These are phyloP conservation scores for Cladophialophora bantiana DNA, from an alignment of 2,329 filamentous ascomycete genomes.

Conservation along the genomic window DNA sequence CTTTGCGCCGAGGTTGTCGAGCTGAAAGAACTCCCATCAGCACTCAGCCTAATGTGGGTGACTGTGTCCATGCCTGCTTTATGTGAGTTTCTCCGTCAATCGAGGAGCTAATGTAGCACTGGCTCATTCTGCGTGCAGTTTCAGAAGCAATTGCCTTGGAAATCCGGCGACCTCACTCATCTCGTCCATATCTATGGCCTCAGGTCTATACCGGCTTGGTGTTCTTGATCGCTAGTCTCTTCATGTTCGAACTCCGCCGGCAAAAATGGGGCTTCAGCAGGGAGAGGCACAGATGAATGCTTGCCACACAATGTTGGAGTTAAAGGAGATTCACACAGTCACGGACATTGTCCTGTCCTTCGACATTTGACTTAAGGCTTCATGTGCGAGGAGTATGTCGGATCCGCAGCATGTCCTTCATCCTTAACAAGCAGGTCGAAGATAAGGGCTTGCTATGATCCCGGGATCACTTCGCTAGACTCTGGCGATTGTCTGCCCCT, in stretches of 20 bases:
- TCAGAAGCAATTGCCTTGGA: conserved; percentile 62
- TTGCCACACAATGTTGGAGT: background rate
- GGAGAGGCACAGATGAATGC: conserved; percentile 34
- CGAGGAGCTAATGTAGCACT: background rate
- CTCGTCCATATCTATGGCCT: conserved; percentile 57
- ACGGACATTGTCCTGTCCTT: background rate
- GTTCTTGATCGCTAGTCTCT: conserved; percentile 40
- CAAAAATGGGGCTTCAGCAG: conserved; percentile 37
- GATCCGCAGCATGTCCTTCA: background rate
- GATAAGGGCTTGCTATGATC: background rate
- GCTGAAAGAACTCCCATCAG: conserved; percentile 40
- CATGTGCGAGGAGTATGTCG: background rate
- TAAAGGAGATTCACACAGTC: background rate
- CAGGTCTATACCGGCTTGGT: conserved; percentile 58
- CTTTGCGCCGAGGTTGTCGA: conserved; percentile 43
- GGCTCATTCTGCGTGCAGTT: conserved; percentile 43
- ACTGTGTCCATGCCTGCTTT: conserved; percentile 51
- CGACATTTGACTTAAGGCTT: background rate
- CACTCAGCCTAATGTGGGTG: conserved; percentile 43
- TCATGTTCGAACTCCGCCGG: conserved; percentile 39
- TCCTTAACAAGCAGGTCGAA: background rate
- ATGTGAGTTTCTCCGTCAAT: conserved; percentile 46
- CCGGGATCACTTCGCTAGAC: background rate
- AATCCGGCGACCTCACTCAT: conserved; percentile 54
- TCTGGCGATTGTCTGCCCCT: background rate